A percentile compares a stretch with the other conserved stretches of the same genome.
These are phyloP conservation scores for Zygoascus biomembranicola DNA, from an alignment of 805 yeast genomes.

Conservation along the genomic window DNA sequence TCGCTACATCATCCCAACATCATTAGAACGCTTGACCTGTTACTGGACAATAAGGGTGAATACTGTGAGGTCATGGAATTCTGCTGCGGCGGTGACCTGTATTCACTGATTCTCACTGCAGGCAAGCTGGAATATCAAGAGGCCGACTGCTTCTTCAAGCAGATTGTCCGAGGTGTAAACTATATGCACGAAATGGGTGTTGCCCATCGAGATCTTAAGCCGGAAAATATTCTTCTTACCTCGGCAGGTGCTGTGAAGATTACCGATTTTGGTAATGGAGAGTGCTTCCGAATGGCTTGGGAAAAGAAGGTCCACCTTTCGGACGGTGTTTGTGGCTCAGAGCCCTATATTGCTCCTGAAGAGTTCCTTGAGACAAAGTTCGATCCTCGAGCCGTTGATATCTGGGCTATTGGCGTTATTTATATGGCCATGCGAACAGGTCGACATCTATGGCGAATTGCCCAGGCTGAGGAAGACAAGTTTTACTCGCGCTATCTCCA, in stretches of 20 bases:
- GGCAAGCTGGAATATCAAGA: conserved; percentile 51
- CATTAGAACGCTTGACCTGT: conserved; percentile 66
- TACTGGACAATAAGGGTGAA: conserved; percentile 60
- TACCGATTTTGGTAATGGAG: conserved; percentile 85
- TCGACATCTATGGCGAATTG: conserved; percentile 81
- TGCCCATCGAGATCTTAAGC: conserved; percentile 86
- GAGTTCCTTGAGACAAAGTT: conserved; percentile 50
- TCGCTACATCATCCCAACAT: conserved; percentile 67
- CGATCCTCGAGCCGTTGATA: conserved; percentile 73
- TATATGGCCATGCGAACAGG: conserved; percentile 82
- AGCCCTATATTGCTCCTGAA: conserved; percentile 88
- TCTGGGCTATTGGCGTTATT: conserved; percentile 81
- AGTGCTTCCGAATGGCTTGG: conserved; percentile 84
- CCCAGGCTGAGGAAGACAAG: conserved; percentile 63
- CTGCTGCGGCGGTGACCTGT: conserved; percentile 80
- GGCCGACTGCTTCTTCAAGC: conserved; percentile 84
- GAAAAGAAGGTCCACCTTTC: conserved; percentile 59
- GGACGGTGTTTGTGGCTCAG: conserved; percentile 72
- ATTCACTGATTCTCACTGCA: conserved; percentile 47
- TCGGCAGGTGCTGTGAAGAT: conserved; percentile 56
- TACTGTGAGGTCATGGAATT: conserved; percentile 91
- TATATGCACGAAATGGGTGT: conserved; percentile 87
- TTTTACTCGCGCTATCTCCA: conserved; percentile 65
- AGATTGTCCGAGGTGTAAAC: conserved; percentile 67
- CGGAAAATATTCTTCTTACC: conserved; percentile 74